Conservation (phyloP, 208 protist genomes). For the Acanthamoeba royreba region DNA sequence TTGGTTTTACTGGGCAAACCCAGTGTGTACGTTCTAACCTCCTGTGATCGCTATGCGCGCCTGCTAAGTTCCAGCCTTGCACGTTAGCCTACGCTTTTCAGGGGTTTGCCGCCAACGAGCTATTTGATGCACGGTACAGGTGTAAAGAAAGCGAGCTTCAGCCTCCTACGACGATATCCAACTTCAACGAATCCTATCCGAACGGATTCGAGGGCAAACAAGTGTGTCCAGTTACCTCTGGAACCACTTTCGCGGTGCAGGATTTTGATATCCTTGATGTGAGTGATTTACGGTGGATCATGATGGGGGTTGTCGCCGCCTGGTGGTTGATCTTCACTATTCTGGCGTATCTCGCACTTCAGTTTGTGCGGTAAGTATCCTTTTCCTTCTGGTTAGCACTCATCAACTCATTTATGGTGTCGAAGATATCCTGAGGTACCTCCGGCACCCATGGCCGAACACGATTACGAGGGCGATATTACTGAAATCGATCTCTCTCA, state of each 20-base stretch:
- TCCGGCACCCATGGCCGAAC: too few species aligned
- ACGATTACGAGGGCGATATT: too few species aligned
- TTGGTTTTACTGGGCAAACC: constrained; percentile 6
- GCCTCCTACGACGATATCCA: background rate
- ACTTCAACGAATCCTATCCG: constrained; percentile 1
- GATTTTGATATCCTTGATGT: background rate
- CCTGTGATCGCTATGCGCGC: too few species aligned
- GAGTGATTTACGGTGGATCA: background rate
- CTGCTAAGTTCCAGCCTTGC: too few species aligned
- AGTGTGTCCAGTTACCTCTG: background rate
- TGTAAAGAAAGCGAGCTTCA: background rate
- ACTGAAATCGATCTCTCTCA: too few species aligned
- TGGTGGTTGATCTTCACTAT: constrained; percentile 37
- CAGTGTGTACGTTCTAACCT: background rate
- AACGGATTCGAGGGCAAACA: constrained; percentile 15
- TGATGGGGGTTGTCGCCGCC: background rate
- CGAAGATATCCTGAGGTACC: too few species aligned
- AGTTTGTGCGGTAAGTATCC: background rate
- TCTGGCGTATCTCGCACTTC: background rate
- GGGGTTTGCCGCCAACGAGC: background rate
- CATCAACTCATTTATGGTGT: too few species aligned
- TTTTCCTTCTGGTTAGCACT: too few species aligned
- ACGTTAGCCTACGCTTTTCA: constrained; percentile 30
- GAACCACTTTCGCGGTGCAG: background rate
- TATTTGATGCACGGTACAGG: background rate